Percentiles rank a stretch among this genome's conserved stretches.
These are phyloP conservation scores for Kodamaea kaohsiungensis DNA, from an alignment of 805 yeast species.

Conservation along the genomic window DNA sequence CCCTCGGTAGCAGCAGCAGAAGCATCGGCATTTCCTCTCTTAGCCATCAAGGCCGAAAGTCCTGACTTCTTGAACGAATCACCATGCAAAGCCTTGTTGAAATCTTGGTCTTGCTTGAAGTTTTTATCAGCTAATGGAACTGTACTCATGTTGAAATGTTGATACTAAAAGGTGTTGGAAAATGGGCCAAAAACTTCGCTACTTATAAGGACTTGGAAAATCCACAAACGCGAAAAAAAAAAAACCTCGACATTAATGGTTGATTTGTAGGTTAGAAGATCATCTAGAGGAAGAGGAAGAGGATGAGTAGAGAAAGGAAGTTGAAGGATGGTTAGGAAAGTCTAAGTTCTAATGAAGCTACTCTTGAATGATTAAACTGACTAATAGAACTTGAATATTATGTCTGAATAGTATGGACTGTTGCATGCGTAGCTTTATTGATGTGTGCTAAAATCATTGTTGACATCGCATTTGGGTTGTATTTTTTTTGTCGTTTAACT, in stretches of 20 bases:
- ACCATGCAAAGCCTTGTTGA: conserved; percentile 88
- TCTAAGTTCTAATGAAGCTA: no score
- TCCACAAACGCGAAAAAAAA: neutral
- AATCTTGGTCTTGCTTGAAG: conserved; percentile 61
- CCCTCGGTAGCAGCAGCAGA: conserved; percentile 83
- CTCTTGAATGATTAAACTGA: no score
- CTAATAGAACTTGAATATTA: no score
- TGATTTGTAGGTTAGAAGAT: no score
- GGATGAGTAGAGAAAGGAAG: no score
- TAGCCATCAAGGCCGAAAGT: conserved; percentile 70
- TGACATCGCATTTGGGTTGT: no score
- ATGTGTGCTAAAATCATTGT: no score
- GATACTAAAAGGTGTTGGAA: neutral
- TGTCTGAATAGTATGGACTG: no score
- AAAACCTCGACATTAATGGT: neutral
- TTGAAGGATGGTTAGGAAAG: no score
- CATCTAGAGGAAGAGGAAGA: no score
- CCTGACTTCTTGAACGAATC: conserved; percentile 69
- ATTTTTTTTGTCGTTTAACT: no score
- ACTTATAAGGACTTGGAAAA: neutral
- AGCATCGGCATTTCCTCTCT: conserved; percentile 59
- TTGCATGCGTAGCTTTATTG: no score
- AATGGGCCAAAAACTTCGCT: neutral
- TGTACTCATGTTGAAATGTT: conserved; percentile 7
- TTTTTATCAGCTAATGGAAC: conserved; percentile 48